Base-by-base conservation (phyloP, 805 yeast species). In the Schizosaccharomyces osmophilus region DNA sequence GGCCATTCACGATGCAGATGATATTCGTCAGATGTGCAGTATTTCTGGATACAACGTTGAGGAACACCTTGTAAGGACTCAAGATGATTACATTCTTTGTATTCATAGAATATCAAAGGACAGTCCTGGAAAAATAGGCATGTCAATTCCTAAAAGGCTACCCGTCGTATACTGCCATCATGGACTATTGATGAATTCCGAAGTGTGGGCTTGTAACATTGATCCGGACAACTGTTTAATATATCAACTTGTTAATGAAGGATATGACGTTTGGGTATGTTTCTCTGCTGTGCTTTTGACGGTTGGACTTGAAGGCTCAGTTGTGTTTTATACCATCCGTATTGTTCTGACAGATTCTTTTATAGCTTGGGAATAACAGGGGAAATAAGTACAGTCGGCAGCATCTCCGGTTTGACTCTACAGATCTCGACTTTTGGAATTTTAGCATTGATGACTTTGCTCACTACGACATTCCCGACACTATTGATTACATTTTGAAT, bases 361-460 rank as follows among this genome's bases (percentile, higher is more conserved):
- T 45, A 9, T 19, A 51, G 57, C 74, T 90, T 64, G 97, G 97
- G 0, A 87, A 87, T 70, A 87, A 87, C 68, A 76, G 95, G 62
- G 95, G 95, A 11, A 93, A 90, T 72, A 93, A 90, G 73, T 90
- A 90, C 73, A 84, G 94, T 2, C 82, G 83, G 63, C 88, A 88
- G 66, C 95, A 90, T 71, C 63, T 77, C 17, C 64, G 69, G 19
- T 69, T 73, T 42, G 70, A 70, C 55, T 76, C 82, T n/a, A 71
- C 69, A 32, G 72, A 75, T 3, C 71, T 72, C 24, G 73, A 75
- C 62, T 89, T 87, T 70, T 89, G 97, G 97, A 82, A 88, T 71
- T 89, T 87, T 68, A 82, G 90, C 45, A 74, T 89, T 59, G 97
- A 89, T 71, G 96, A 89, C 70, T 86, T 89, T 74, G 95, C 97